Percentiles rank a stretch among this genome's conserved stretches.
phyloP scores from a whole-genome alignment of 176 grass and related monocot genomes.

The Echinochloa phyllopogon region DNA sequence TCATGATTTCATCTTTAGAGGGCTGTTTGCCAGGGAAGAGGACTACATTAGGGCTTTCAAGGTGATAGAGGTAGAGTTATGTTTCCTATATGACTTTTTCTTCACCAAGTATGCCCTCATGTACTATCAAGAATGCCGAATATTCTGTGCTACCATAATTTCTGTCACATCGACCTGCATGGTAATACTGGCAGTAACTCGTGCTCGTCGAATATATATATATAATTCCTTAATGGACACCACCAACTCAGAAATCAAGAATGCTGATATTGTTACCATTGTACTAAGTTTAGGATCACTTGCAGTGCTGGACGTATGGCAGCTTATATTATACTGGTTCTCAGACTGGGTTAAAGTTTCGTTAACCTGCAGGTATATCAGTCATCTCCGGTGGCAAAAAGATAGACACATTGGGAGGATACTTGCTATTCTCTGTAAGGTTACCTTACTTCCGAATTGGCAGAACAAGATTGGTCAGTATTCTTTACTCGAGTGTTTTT shows the following conservation, averaged over 20 bases:
- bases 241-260: not conserved
- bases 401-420: not conserved
- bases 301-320: not conserved
- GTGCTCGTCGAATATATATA: not conserved
- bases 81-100: slow-evolving; percentile 34
- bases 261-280: not conserved
- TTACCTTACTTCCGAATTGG: slow-evolving; percentile 4
- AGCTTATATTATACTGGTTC: not conserved
- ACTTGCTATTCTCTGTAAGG: slow-evolving; percentile 9
- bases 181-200: slow-evolving; percentile 4
- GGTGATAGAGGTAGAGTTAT: slow-evolving; percentile 29
- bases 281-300: slow-evolving; percentile 19
- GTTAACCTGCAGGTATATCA: slow-evolving; percentile 27
- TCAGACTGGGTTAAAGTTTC: slow-evolving; percentile 14
- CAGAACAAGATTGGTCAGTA: slow-evolving; percentile 27
- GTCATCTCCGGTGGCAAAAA: not conserved
- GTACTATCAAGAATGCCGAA: not conserved
- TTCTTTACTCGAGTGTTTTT: slow-evolving; percentile 7
- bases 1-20: slow-evolving; percentile 14
- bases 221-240: not conserved
- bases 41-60: not conserved
- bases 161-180: not conserved
- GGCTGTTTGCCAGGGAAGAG: not conserved
- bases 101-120: slow-evolving; percentile 31
- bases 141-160: not conserved